Base-by-base conservation (phyloP, 116 monocot genomes). In the Phalaenopsis hybrid region DNA sequence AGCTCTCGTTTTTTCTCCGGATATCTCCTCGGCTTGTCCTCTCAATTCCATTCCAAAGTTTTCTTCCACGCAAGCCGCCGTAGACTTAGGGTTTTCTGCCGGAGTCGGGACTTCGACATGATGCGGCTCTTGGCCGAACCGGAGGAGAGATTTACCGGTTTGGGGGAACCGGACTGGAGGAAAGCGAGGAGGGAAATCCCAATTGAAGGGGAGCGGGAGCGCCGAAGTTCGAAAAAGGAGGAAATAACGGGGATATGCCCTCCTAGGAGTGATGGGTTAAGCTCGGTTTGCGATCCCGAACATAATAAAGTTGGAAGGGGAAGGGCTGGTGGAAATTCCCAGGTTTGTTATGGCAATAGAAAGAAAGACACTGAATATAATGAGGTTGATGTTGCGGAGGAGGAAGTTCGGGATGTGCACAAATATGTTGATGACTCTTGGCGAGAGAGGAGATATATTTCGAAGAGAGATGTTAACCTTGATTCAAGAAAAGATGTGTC, bases 1-100 rank as follows among this genome's bases (percentile, higher is more conserved):
- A 86, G 75, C 83, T 83, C 87, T 75, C 82, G 85, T 18, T 74
- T 84, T 4, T 84, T 91, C 23, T 86, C 84, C 31, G 58, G 84
- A 13, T 85, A 85, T 81, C 55, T 55, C 15, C 55, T 55, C 13
- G 15, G 55, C 55, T 76, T 86, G 46, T 89, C 88, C 55, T 18
- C 85, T 31, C 80, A 83, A 79, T 81, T 90, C 77, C 85, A 86
- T 79, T 83, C 84, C 48, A 82, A 78, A 78, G 79, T n/a, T 79
- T 34, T 85, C 85, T 80, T 84, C 69, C 58, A 79, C 12, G 68
- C 76, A 33, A 72, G 75, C 16, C 28, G 68, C 2, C 23, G 75
- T 12, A 57, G 69, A 15, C 7, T 43, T 48, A 65, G 58, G 15
- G 8, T 51, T 44, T 75, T 41, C 51, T 77, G 20, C 46, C 51